A percentile compares a stretch with the other conserved stretches of the same genome.
phyloP scores from a whole-genome alignment of 768 basidiomycete species.

The Pleurotus cornucopiae region DNA sequence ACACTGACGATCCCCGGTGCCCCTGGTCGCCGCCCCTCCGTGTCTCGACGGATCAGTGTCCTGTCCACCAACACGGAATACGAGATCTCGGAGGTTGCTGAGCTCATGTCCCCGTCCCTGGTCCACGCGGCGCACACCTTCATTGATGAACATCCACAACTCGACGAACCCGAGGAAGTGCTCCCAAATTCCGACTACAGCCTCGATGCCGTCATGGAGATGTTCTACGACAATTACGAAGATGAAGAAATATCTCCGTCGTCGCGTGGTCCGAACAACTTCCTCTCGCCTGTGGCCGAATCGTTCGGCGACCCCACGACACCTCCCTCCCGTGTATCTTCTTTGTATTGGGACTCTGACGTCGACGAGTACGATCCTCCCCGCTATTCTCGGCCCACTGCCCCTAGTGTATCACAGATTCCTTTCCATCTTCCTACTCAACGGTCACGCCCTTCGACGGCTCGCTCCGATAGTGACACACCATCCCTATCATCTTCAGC shows the following conservation, averaged over 20 bases:
- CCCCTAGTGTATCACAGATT: constrained; percentile 7
- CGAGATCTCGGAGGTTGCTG: constrained; percentile 48
- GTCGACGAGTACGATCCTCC: constrained; percentile 27
- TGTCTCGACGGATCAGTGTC: constrained; percentile 23
- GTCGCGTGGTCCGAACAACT: background rate
- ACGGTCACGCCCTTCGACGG: constrained; percentile 21
- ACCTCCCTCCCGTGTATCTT: constrained; percentile 1
- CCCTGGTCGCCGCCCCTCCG: no score
- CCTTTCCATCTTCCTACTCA: constrained; percentile 27
- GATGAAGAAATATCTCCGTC: background rate
- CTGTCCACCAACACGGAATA: constrained; percentile 45
- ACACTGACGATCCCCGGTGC: background rate
- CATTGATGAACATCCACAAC: background rate
- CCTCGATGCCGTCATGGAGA: background rate
- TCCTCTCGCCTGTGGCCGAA: background rate
- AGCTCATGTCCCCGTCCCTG: constrained; percentile 35
- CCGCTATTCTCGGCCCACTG: constrained; percentile 15
- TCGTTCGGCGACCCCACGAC: background rate
- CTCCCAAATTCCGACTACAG: background rate
- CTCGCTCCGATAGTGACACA: constrained; percentile 37
- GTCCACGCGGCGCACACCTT: constrained; percentile 11
- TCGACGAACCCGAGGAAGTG: constrained; percentile 8
- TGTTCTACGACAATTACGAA: constrained; percentile 5
- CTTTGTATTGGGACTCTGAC: constrained; percentile 29
- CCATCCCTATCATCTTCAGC: constrained; percentile 43